Evolutionary conservation across 495 filamentous ascomycete genomes (phyloP).

Genomic region (Aspergillus panamensis): DNA sequence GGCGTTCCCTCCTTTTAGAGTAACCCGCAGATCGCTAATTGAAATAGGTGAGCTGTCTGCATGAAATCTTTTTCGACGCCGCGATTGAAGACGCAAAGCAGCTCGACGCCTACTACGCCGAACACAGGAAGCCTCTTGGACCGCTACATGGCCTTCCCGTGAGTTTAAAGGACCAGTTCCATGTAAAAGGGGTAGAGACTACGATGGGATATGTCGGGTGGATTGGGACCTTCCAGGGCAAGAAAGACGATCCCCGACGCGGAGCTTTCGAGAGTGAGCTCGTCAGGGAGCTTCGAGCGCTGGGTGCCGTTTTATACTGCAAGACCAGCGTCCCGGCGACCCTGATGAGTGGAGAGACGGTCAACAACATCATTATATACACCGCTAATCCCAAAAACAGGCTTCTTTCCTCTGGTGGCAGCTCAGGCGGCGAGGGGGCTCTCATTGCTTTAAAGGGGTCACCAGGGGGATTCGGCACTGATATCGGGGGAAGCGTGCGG

Average conservation of each 20-base stretch:
- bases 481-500: conserved; percentile 69
- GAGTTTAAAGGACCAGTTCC: conserved; percentile 69
- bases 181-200: conserved; percentile 61
- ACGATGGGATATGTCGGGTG: conserved; percentile 59
- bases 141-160: conserved; percentile 65
- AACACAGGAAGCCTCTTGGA: conserved; percentile 47
- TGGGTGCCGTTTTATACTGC: conserved; percentile 62
- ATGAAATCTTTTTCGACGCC: conserved; percentile 60
- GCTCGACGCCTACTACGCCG: conserved; percentile 54
- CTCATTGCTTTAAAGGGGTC: conserved; percentile 54
- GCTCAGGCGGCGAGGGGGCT: conserved; percentile 62
- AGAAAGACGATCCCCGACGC: conserved; percentile 37
- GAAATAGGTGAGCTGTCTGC: conserved; percentile 53
- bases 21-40: not conserved
- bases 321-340: conserved; percentile 62
- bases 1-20: too few relatives aligned
- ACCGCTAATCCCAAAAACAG: conserved; percentile 51
- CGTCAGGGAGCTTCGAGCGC: conserved; percentile 48
- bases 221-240: conserved; percentile 52
- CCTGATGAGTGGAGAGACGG: conserved; percentile 59
- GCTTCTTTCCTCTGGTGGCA: conserved; percentile 48
- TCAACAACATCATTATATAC: conserved; percentile 53
- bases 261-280: conserved; percentile 46
- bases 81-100: conserved; percentile 56
- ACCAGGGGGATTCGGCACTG: conserved; percentile 59